Percentiles rank a stretch among this genome's conserved stretches.
Evolutionary conservation across 2,329 filamentous ascomycete species (phyloP).

Genomic region (Mycocentrospora acerina): DNA sequence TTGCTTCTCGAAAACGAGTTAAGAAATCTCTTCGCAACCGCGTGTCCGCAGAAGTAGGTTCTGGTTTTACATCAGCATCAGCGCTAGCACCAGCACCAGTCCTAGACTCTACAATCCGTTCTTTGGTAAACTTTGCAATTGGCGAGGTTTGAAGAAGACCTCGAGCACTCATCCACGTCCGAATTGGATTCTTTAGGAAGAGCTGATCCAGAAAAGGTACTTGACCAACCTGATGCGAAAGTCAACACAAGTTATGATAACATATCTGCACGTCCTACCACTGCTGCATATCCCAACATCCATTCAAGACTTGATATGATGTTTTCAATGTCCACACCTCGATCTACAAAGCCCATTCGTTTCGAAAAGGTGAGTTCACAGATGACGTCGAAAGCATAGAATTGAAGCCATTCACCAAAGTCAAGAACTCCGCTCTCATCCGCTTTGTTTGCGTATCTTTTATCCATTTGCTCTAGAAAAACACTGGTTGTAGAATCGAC

Average conservation of each 20-base stretch:
- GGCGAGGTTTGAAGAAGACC: constrained; percentile 8
- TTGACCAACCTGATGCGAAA: constrained; percentile 8
- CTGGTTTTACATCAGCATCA: too few species aligned
- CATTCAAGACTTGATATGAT: constrained; percentile 11
- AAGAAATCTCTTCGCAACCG: constrained; percentile 9
- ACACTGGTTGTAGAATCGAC: constrained; percentile 24
- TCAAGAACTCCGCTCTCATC: constrained; percentile 11
- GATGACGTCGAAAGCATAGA: constrained; percentile 46
- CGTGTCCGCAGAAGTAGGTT: not conserved
- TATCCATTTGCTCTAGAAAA: constrained; percentile 16
- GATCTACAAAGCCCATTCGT: constrained; percentile 18
- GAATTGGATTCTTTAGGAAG: constrained; percentile 14
- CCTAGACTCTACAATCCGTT: constrained; percentile 8
- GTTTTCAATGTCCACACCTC: constrained; percentile 14
- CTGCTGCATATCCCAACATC: constrained; percentile 9
- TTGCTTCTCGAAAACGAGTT: constrained; percentile 13
- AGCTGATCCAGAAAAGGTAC: constrained; percentile 10
- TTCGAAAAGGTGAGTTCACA: constrained; percentile 26
- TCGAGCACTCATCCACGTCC: constrained; percentile 7
- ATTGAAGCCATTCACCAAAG: constrained; percentile 34
- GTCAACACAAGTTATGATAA: not conserved
- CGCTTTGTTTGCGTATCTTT: constrained; percentile 5
- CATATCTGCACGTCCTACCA: constrained; percentile 4
- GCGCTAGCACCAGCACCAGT: not conserved
- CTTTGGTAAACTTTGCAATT: constrained; percentile 10